phyloP scores from a whole-genome alignment of 1,284 basidiomycete genomes.

The Vanrija humicola region DNA sequence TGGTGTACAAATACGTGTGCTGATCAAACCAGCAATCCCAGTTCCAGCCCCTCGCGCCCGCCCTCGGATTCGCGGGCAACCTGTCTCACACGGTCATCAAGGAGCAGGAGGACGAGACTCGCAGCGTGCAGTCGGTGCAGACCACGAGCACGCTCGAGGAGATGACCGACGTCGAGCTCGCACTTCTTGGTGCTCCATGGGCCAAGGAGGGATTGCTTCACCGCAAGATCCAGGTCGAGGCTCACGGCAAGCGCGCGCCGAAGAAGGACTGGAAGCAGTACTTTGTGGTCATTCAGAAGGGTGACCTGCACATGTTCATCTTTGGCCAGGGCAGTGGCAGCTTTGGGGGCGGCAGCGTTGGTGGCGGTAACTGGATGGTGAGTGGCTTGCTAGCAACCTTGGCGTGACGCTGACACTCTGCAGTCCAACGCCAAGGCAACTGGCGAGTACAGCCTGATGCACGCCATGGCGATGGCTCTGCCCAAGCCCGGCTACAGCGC shows the following conservation, averaged over 20 bases:
- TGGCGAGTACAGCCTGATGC: slow-evolving; percentile 75
- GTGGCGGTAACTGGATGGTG: slow-evolving; percentile 96
- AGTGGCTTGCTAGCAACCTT: slow-evolving; percentile 38
- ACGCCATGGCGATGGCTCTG: slow-evolving; percentile 80
- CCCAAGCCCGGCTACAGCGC: slow-evolving; percentile 87
- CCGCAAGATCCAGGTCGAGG: slow-evolving; percentile 91
- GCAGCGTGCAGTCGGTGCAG: slow-evolving; percentile 60
- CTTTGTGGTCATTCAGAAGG: slow-evolving; percentile 92
- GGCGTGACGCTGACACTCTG: slow-evolving; percentile 3
- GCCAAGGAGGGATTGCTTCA: slow-evolving; percentile 95
- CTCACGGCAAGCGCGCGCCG: slow-evolving; percentile 58
- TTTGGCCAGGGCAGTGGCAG: slow-evolving; percentile 62
- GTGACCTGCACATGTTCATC: slow-evolving; percentile 89
- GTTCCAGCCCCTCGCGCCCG: slow-evolving; percentile 57
- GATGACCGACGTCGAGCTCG: slow-evolving; percentile 88
- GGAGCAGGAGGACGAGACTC: slow-evolving; percentile 86
- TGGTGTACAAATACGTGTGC: neutral
- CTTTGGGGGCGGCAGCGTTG: slow-evolving; percentile 60
- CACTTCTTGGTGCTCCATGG: slow-evolving; percentile 92
- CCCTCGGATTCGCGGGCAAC: slow-evolving; percentile 91
- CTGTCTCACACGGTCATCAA: slow-evolving; percentile 93
- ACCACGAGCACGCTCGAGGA: slow-evolving; percentile 53
- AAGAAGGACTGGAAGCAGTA: slow-evolving; percentile 87
- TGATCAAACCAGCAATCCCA: neutral
- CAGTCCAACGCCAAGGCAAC: slow-evolving; percentile 68